Conservation (phyloP, 2,329 filamentous ascomycete species). For the Claviceps sp. region DNA sequence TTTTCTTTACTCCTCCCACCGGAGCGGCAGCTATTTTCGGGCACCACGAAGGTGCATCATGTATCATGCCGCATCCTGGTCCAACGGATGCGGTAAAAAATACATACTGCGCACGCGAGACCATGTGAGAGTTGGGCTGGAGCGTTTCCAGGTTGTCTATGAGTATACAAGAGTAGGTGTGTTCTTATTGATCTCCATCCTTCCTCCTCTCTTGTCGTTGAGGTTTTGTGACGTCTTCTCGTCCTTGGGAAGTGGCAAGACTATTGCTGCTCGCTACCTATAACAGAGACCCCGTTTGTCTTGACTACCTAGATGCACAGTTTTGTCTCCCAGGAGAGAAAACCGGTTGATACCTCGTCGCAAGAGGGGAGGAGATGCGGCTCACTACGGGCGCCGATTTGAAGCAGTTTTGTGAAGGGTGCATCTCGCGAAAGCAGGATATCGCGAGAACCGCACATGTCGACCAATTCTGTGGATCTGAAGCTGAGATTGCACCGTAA, state of each 20-base stretch:
- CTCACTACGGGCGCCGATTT: conserved; percentile 81
- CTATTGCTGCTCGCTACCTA: neutral
- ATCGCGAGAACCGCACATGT: conserved; percentile 1
- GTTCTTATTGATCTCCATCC: conserved; percentile 24
- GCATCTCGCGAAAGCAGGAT: conserved; percentile 27
- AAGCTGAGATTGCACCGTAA: conserved; percentile 94
- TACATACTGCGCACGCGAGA: neutral
- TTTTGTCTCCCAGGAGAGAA: neutral
- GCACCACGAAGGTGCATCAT: neutral
- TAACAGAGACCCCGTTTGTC: neutral
- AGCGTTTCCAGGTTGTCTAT: conserved; percentile 3
- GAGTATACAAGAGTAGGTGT: conserved; percentile 24
- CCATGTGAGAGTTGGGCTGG: neutral
- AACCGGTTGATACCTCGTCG: conserved; percentile 1
- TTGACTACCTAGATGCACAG: no score
- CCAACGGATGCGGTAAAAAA: neutral
- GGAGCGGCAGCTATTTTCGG: neutral
- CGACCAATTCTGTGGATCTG: conserved; percentile 28
- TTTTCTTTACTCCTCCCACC: neutral
- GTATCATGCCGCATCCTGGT: neutral
- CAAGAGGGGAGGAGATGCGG: conserved; percentile 33
- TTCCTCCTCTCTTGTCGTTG: conserved; percentile 13
- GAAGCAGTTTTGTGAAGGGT: conserved; percentile 30
- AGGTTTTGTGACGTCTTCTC: neutral
- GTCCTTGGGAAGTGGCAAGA: neutral